Evolutionary conservation across 768 basidiomycete genomes (phyloP).

Genomic region (Collybia sordida): DNA sequence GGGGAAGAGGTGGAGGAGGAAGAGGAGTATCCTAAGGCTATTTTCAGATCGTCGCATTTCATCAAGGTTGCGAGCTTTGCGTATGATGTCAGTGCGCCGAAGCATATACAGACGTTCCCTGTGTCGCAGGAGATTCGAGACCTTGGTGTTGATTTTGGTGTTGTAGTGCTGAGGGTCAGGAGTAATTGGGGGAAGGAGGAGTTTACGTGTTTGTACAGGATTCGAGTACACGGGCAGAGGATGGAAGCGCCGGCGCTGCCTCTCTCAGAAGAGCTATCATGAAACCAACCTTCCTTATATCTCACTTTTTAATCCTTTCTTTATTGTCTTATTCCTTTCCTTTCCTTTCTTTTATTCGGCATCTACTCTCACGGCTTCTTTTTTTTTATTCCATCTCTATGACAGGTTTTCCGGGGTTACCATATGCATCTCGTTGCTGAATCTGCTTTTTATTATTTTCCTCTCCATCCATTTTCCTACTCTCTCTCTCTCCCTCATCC

Average conservation of each 20-base stretch:
- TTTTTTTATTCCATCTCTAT: no score
- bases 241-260: slow-evolving; percentile 42
- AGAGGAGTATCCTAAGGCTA: slow-evolving; percentile 44
- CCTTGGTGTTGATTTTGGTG: slow-evolving; percentile 78
- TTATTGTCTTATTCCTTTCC: slow-evolving; percentile 8
- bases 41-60: slow-evolving; percentile 46
- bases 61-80: slow-evolving; percentile 68
- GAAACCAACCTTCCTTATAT: slow-evolving; percentile 3
- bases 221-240: slow-evolving; percentile 74
- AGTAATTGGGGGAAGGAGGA: slow-evolving; percentile 86
- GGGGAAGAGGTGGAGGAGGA: slow-evolving; percentile 31
- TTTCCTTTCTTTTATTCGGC: background rate
- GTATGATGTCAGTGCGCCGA: slow-evolving; percentile 58
- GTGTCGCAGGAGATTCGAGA: slow-evolving; percentile 64
- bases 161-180: slow-evolving; percentile 77
- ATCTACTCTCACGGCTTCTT: slow-evolving; percentile 4
- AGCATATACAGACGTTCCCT: slow-evolving; percentile 80
- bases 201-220: slow-evolving; percentile 87
- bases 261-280: slow-evolving; percentile 24
- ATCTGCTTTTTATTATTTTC: background rate
- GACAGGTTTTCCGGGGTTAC: background rate
- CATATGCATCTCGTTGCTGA: background rate
- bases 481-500: slow-evolving; percentile 10
- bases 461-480: slow-evolving; percentile 1
- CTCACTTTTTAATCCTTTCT: background rate